Conservation (phyloP, 2,329 filamentous ascomycete species). For the Fusarium caatingaense region DNA sequence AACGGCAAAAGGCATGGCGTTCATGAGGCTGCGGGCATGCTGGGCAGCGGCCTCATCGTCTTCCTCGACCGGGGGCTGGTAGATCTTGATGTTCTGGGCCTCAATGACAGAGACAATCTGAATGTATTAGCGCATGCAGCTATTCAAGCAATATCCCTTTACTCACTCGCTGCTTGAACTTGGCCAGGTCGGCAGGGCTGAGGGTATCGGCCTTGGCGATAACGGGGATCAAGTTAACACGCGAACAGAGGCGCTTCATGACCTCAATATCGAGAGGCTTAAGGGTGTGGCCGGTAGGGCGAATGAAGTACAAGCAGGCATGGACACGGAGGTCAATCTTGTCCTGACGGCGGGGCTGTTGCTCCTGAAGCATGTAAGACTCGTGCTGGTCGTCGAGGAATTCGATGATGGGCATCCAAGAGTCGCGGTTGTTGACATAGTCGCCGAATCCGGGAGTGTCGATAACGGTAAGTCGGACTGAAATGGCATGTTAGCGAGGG, state of each 20-base stretch:
- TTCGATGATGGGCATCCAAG: conserved; percentile 99
- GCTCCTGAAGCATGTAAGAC: conserved; percentile 99
- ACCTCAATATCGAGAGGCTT: conserved; percentile 99
- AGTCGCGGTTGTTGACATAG: conserved; percentile 99
- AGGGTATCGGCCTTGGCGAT: conserved; percentile 99
- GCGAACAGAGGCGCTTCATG: conserved; percentile 98
- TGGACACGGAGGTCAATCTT: conserved; percentile 99
- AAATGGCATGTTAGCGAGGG: conserved; percentile 35
- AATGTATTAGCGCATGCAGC: conserved; percentile 3
- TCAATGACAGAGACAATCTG: conserved; percentile 96
- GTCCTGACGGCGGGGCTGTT: conserved; percentile 96
- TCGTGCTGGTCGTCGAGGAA: conserved; percentile 99
- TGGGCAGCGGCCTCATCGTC: conserved; percentile 96
- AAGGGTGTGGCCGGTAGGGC: conserved; percentile 96
- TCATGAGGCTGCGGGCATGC: conserved; percentile 93
- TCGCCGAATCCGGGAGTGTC: conserved; percentile 99
- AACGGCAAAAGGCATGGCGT: conserved; percentile 97
- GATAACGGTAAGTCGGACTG: conserved; percentile 98
- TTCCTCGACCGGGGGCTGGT: conserved; percentile 96
- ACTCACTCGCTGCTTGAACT: conserved; percentile 93
- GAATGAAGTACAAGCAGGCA: conserved; percentile 98
- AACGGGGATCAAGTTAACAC: conserved; percentile 98
- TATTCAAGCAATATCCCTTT: neutral
- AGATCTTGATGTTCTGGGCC: conserved; percentile 99
- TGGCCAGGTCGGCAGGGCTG: conserved; percentile 88